Percentiles rank a stretch among this genome's conserved stretches.
These are phyloP conservation scores for Phaeoacremonium minimum DNA, from an alignment of 2,329 filamentous ascomycete species.

Conservation along the genomic window DNA sequence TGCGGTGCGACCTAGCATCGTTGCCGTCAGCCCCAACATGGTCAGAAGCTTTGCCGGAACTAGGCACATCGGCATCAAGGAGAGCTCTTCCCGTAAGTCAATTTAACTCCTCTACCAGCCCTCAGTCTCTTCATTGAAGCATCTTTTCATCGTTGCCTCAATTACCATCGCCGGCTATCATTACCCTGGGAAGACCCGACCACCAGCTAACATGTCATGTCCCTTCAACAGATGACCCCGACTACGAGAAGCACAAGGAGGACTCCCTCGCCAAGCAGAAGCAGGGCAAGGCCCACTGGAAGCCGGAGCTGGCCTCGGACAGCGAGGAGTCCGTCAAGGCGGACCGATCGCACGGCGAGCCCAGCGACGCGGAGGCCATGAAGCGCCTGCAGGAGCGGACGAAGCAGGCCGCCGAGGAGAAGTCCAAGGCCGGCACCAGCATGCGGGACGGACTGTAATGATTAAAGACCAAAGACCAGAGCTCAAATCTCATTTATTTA, in stretches of 20 bases:
- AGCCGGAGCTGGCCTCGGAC: conserved; percentile 70
- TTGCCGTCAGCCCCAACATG: conserved; percentile 1
- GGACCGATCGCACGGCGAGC: conserved; percentile 44
- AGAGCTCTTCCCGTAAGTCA: conserved; percentile 8
- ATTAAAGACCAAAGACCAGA: neutral
- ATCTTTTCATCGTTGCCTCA: neutral
- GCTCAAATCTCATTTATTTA: neutral
- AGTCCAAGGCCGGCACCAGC: conserved; percentile 42
- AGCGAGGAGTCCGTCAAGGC: conserved; percentile 75
- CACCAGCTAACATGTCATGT: too few species aligned
- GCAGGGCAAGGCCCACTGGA: conserved; percentile 69
- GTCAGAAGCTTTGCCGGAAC: conserved; percentile 7
- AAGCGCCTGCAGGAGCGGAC: conserved; percentile 54
- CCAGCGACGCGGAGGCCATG: conserved; percentile 33
- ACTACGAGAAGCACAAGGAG: conserved; percentile 55
- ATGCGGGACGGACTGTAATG: conserved; percentile 37
- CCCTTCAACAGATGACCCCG: conserved; percentile 20
- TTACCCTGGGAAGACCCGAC: conserved; percentile 16
- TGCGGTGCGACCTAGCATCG: conserved; percentile 5
- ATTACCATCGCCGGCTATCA: neutral
- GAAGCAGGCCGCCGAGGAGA: conserved; percentile 47
- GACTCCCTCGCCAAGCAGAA: conserved; percentile 64
- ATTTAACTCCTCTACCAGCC: neutral
- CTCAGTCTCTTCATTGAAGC: neutral
- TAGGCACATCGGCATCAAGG: conserved; percentile 8